Evolutionary conservation across 75 land plant genomes (phyloP).

Genomic region (Gnetum montanum): DNA sequence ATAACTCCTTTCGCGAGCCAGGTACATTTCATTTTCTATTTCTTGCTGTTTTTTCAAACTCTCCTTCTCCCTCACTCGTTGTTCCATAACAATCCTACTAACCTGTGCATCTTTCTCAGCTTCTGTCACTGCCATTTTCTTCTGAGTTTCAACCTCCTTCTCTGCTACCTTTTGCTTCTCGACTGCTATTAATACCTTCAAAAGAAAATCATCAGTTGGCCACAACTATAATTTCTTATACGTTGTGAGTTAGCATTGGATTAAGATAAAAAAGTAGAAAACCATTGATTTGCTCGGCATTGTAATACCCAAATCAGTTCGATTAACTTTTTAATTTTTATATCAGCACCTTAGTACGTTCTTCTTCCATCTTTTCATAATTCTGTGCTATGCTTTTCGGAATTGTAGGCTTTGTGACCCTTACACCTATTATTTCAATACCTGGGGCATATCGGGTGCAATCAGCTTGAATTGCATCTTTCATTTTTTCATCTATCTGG

Average conservation of each 20-base stretch:
- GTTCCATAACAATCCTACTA: conserved; percentile 84
- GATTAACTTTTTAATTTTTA: not conserved
- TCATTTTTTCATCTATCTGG: conserved; percentile 53
- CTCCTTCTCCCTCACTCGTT: conserved; percentile 87
- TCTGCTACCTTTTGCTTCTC: conserved; percentile 92
- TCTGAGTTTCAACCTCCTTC: conserved; percentile 91
- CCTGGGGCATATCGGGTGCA: conserved; percentile 58
- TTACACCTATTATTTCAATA: conserved; percentile 39
- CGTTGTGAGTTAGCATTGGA: no score
- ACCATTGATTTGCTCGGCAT: no score
- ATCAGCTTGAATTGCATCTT: conserved; percentile 45
- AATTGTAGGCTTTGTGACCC: conserved; percentile 46
- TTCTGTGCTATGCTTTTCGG: conserved; percentile 39
- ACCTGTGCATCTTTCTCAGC: conserved; percentile 94
- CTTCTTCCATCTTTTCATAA: conserved; percentile 49
- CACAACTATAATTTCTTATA: no score
- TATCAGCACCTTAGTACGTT: conserved; percentile 39
- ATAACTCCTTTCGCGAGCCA: conserved; percentile 69
- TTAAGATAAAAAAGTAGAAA: no score
- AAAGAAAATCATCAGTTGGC: no score
- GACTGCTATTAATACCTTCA: conserved; percentile 78
- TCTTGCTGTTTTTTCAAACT: conserved; percentile 56
- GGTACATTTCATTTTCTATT: conserved; percentile 78
- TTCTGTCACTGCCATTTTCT: conserved; percentile 90
- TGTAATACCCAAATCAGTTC: no score